Base-by-base conservation (phyloP, 2,329 filamentous ascomycete genomes). In the Sodiomyces alkalinus region DNA sequence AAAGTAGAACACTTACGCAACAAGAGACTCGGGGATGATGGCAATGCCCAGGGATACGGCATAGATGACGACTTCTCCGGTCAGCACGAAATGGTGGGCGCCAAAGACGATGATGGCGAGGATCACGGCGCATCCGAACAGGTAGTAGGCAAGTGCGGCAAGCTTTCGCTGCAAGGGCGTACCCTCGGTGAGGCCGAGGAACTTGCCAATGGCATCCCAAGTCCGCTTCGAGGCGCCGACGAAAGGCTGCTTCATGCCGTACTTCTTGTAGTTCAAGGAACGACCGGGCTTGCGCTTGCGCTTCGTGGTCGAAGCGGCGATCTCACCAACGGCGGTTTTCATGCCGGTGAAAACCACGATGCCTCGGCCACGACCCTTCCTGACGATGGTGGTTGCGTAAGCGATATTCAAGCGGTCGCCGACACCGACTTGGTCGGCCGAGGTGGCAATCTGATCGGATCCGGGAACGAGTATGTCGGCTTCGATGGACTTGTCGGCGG, bases 151-250 rank as follows among this genome's bases (percentile, higher is more conserved):
- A 34, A 90, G 63, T 41, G 80, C 79, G 34, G 77, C 78, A 28
- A 90, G 59, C 51, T 81, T 85, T 38, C 75, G 69, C 52, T 86
- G 80, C 27, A 90, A 58, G 3, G 81, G 81, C 3, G 81, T 90
- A 17, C 81, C 81, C 34, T 74, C 62, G 4, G 62, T 65, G 16
- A 71, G 45, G 27, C 66, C 72, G 29, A 77, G 60, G 40, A 75
- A 72, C 47, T 69, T 67, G 38, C 65, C 64, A 24, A 64, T 38
- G 12, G 58, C 51, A 39, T 64, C 58, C 32, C 60, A 64, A 17
- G 51, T 50, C 27, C 63, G 62, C 44, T 56, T 62, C 4, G 49
- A 35, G 17, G 60, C 44, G 10, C 62, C 62, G 11, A 65, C 53
- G 7, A 62, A 46, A 3, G 61, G 58, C 41, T 63, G 38, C 12